phyloP scores from a whole-genome alignment of 2,329 filamentous ascomycete species.

The Albifimbria verrucaria region DNA sequence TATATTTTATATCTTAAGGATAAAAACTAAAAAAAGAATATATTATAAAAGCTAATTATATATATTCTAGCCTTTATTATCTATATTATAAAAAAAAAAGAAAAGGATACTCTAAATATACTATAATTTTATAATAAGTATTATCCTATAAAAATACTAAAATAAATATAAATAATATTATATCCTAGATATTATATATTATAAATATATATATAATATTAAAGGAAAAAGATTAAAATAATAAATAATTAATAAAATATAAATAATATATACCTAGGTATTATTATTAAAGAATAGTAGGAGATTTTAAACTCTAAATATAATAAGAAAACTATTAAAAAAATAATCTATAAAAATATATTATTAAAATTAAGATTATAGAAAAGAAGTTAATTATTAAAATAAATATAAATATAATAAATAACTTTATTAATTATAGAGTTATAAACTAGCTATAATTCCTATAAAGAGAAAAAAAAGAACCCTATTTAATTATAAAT shows the following conservation, averaged over 20 bases:
- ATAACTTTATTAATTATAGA: constrained; percentile 4
- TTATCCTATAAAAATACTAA: background rate
- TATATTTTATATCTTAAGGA: background rate
- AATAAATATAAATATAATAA: too few relatives aligned
- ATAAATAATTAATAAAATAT: constrained; percentile 7
- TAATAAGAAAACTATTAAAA: constrained; percentile 1
- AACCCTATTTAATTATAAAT: background rate
- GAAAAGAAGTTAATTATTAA: background rate
- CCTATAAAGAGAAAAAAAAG: background rate
- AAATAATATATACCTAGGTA: constrained; percentile 11
- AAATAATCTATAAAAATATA: background rate
- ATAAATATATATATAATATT: background rate
- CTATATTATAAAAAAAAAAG: background rate
- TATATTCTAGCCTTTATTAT: background rate
- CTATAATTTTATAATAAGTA: background rate
- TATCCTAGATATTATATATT: background rate
- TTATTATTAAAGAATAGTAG: constrained; percentile 8
- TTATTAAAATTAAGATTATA: background rate
- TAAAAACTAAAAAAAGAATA: background rate
- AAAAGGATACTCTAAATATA: background rate
- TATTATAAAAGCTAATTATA: background rate
- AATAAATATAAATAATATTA: background rate
- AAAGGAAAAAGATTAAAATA: constrained; percentile 2
- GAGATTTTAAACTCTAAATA: background rate
- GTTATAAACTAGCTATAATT: background rate